A percentile compares a stretch with the other conserved stretches of the same genome.
phyloP scores from a whole-genome alignment of 164 flowering plant species.

The Sextonia rubra region DNA sequence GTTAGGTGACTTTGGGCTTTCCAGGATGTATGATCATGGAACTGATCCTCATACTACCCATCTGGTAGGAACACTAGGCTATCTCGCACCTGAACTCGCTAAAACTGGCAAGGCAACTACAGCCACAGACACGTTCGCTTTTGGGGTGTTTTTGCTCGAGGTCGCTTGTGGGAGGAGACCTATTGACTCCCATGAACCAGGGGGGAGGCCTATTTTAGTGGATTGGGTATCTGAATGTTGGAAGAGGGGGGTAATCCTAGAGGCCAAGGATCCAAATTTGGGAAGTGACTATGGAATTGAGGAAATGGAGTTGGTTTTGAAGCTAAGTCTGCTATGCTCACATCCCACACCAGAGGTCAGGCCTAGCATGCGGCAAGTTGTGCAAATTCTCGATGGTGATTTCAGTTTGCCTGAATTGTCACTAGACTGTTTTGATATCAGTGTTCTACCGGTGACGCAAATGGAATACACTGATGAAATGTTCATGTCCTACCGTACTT shows the following conservation, averaged over 20 bases:
- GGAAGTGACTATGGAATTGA: conserved; percentile 8
- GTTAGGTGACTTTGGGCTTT: conserved; percentile 21
- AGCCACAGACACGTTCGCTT: conserved; percentile 12
- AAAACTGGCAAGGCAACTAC: conserved; percentile 14
- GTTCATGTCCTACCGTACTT: neutral
- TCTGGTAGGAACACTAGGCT: conserved; percentile 13
- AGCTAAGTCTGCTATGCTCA: conserved; percentile 24
- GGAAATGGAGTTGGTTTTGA: conserved; percentile 22
- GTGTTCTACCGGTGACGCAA: neutral
- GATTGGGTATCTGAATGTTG: conserved; percentile 20
- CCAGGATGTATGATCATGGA: conserved; percentile 16
- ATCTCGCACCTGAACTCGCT: conserved; percentile 14
- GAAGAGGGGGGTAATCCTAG: conserved; percentile 16
- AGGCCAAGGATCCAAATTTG: conserved; percentile 17
- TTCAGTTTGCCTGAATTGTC: conserved; percentile 9
- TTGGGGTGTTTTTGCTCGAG: conserved; percentile 17
- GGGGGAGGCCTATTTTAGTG: conserved; percentile 7
- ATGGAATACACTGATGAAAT: neutral
- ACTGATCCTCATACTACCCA: conserved; percentile 11
- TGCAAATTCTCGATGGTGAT: conserved; percentile 17
- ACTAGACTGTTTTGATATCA: neutral
- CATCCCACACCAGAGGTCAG: conserved; percentile 15
- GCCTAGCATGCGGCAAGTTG: conserved; percentile 26
- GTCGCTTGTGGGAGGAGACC: conserved; percentile 31
- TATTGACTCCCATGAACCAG: conserved; percentile 4